phyloP scores from a whole-genome alignment of 129 eudicot species.

The Apium graveolens region DNA sequence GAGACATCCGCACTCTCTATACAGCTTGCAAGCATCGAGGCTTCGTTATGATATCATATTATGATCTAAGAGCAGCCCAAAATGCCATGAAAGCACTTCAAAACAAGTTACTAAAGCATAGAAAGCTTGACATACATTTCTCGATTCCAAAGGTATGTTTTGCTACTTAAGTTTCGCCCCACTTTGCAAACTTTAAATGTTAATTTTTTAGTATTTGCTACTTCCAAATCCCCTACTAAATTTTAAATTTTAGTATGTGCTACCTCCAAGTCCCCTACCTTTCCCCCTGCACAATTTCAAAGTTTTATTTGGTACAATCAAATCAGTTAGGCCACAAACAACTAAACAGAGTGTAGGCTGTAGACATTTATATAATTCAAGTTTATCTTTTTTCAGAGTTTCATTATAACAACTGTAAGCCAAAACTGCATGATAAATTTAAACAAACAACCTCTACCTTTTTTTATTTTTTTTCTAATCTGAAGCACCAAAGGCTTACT shows the following conservation, averaged over 20 bases:
- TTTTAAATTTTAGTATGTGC: not conserved
- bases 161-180: not conserved
- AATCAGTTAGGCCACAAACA: not conserved
- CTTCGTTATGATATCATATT: slow-evolving; percentile 91
- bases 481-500: not conserved
- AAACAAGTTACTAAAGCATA: slow-evolving; percentile 55
- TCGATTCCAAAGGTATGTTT: slow-evolving; percentile 76
- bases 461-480: not conserved
- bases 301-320: not conserved
- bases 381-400: not conserved
- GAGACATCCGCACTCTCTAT: slow-evolving; percentile 80
- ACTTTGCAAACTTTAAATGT: not conserved
- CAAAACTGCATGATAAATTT: not conserved
- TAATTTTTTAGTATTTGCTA: not conserved
- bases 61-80: slow-evolving; percentile 81
- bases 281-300: not conserved
- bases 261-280: not conserved
- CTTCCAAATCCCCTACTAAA: not conserved
- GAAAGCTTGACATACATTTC: slow-evolving; percentile 83
- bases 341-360: not conserved
- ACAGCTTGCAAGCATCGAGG: slow-evolving; percentile 94
- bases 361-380: not conserved
- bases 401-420: not conserved
- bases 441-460: not conserved
- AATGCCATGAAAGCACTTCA: slow-evolving; percentile 92